Base-by-base conservation (phyloP, 257 asterid genomes). In the Solanum sejunctum region DNA sequence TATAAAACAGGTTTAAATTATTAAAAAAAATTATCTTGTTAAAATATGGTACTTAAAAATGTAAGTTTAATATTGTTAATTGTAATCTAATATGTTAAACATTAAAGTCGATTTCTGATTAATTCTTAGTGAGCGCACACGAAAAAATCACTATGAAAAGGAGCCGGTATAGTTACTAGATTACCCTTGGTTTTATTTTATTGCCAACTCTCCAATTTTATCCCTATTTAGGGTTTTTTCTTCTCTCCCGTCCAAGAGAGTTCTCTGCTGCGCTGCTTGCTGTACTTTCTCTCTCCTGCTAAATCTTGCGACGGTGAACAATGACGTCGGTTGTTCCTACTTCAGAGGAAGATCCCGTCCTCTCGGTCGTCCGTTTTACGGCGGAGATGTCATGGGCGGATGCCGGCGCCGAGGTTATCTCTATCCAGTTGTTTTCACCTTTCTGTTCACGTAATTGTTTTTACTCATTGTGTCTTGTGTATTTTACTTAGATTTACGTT, bases 281-380 rank as follows among this genome's bases (percentile, higher is more conserved):
- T 73, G 60, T 51, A 12, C n/a, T 28, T 28, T 49, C 81, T 75
- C 20, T 7, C 39, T 10, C 28, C 18, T 10, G 26, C 21, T 8
- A 26, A 82, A 23, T 41, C 63, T 61, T 32, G 43, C 41, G 32
- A 23, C 39, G 2, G 26, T 23, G n/a, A 13, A 89, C 7, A 52
- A 95, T 96, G 99, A 90, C 99, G 88, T 92, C 98, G 0, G 90
- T 96, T n/a, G 95, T 96, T 12, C 98, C 98, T 52, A 93, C 97
- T 36, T 92, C 98, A 10, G 99, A 94, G 79, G 99, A 96, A 89
- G 98, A 94, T 92, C 99, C 98, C 21, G 84, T 86, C 54, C 93
- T 96, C 86, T 84, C 96, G 89, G 97, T 94, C 69, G 99, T 91
- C 23, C 93, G 98, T 8, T 96, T 93, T 92, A 90, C 94, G 52